Conservation (phyloP, 345 rosid species). For the Dimocarpus longan region DNA sequence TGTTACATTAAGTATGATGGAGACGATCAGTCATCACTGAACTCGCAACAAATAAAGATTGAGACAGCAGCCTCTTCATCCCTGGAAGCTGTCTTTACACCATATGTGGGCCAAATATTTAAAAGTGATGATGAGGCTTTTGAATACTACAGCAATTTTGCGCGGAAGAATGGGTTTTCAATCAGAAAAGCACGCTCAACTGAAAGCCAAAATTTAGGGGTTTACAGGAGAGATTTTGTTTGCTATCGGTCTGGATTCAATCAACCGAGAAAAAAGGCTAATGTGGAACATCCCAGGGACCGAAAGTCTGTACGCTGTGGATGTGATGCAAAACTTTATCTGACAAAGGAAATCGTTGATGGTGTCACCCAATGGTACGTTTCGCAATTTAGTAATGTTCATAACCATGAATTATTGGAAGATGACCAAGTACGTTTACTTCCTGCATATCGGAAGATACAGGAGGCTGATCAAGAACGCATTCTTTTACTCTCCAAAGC, state of each 20-base stretch:
- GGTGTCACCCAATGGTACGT: constrained; percentile 79
- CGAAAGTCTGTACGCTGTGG: constrained; percentile 93
- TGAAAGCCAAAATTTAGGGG: constrained; percentile 82
- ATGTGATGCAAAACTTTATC: constrained; percentile 86
- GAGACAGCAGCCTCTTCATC: constrained; percentile 52
- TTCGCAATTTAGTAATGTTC: constrained; percentile 92
- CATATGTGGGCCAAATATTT: constrained; percentile 89
- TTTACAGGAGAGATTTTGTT: constrained; percentile 90
- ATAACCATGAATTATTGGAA: constrained; percentile 90
- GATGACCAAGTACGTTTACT: constrained; percentile 92
- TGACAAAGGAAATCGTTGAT: constrained; percentile 72
- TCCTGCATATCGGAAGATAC: constrained; percentile 93
- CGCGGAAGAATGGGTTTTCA: constrained; percentile 86
- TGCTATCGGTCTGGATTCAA: constrained; percentile 95
- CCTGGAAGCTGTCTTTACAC: constrained; percentile 56
- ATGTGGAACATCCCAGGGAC: constrained; percentile 92
- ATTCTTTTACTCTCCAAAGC: constrained; percentile 89
- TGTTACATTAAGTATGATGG: constrained; percentile 71
- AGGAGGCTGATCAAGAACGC: constrained; percentile 83
- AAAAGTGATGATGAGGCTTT: constrained; percentile 82
- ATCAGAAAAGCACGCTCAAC: constrained; percentile 91
- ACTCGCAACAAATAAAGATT: constrained; percentile 49
- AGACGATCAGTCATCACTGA: constrained; percentile 56
- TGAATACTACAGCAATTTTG: constrained; percentile 79
- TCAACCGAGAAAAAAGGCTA: constrained; percentile 86